Percentiles rank a stretch among this genome's conserved stretches.
These are phyloP conservation scores for Lentinula boryana DNA, from an alignment of 768 basidiomycete genomes.

Conservation along the genomic window DNA sequence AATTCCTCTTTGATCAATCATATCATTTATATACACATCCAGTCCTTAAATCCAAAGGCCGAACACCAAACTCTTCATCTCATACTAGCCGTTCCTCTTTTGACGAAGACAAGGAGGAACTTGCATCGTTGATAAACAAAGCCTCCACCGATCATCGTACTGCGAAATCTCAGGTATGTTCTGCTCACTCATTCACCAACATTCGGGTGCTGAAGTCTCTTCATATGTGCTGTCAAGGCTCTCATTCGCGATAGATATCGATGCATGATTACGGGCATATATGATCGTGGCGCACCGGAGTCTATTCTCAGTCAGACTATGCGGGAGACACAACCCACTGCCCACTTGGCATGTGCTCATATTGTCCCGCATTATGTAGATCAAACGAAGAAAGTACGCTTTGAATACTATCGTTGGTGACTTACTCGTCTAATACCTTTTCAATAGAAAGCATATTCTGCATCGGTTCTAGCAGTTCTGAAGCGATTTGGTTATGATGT, in stretches of 20 bases:
- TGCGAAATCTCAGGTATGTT: too few relatives aligned
- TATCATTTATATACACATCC: neutral
- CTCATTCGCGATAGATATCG: too few relatives aligned
- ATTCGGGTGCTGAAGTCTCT: constrained; percentile 11
- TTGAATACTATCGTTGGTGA: neutral
- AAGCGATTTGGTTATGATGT: constrained; percentile 18
- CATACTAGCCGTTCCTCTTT: constrained; percentile 14
- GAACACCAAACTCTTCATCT: constrained; percentile 13
- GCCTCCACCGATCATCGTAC: too few relatives aligned
- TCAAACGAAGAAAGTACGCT: constrained; percentile 13
- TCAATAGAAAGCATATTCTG: constrained; percentile 17
- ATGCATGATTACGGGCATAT: too few relatives aligned
- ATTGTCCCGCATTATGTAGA: constrained; percentile 18
- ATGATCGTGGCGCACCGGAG: too few relatives aligned
- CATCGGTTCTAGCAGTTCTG: constrained; percentile 20
- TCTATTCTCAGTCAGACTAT: too few relatives aligned
- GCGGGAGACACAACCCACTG: too few relatives aligned
- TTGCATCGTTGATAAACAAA: too few relatives aligned
- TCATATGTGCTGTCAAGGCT: neutral
- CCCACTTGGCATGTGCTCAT: constrained; percentile 14
- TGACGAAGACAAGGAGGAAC: constrained; percentile 4
- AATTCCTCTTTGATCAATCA: neutral
- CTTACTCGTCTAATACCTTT: constrained; percentile 3
- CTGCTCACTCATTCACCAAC: constrained; percentile 4
- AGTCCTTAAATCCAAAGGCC: constrained; percentile 12